These are phyloP conservation scores for Aspergillus taichungensis DNA, from an alignment of 495 filamentous ascomycete species.

Conservation along the genomic window DNA sequence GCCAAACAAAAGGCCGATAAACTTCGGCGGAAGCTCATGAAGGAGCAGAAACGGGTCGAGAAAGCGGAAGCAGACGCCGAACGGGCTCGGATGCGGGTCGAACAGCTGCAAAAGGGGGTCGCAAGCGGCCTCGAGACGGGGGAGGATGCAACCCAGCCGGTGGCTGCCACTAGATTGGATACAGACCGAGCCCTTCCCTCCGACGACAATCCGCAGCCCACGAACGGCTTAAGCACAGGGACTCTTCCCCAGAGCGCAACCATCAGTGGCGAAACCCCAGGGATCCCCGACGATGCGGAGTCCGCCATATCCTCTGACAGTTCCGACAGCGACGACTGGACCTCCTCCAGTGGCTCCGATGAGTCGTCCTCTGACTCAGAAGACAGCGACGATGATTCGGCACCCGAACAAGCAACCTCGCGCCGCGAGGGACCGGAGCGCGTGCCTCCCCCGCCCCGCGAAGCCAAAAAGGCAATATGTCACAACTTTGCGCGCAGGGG, in stretches of 20 bases:
- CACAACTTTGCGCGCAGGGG: slow-evolving; percentile 39
- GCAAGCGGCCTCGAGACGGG: slow-evolving; percentile 4
- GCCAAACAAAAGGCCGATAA: slow-evolving; percentile 44
- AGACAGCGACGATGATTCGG: slow-evolving; percentile 28
- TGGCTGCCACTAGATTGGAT: neutral
- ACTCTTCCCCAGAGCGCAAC: neutral
- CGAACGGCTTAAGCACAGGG: neutral
- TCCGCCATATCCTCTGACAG: slow-evolving; percentile 5
- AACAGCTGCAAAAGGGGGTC: slow-evolving; percentile 22
- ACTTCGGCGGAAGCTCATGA: slow-evolving; percentile 35
- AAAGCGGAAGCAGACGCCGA: slow-evolving; percentile 42
- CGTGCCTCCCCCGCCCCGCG: slow-evolving; percentile 34
- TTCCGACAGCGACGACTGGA: slow-evolving; percentile 26
- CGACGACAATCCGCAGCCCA: neutral
- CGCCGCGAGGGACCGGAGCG: slow-evolving; percentile 33
- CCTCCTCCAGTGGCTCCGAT: slow-evolving; percentile 29
- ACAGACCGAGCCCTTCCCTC: neutral
- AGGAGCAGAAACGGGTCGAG: slow-evolving; percentile 39
- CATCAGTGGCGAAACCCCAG: neutral
- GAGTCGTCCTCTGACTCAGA: slow-evolving; percentile 24
- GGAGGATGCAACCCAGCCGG: neutral
- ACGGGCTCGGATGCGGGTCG: slow-evolving; percentile 29
- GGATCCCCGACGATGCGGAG: slow-evolving; percentile 11
- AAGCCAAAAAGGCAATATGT: slow-evolving; percentile 30
- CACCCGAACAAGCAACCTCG: slow-evolving; percentile 35